These are phyloP conservation scores for Solanum sejunctum DNA, from an alignment of 257 asterid species.

Conservation along the genomic window DNA sequence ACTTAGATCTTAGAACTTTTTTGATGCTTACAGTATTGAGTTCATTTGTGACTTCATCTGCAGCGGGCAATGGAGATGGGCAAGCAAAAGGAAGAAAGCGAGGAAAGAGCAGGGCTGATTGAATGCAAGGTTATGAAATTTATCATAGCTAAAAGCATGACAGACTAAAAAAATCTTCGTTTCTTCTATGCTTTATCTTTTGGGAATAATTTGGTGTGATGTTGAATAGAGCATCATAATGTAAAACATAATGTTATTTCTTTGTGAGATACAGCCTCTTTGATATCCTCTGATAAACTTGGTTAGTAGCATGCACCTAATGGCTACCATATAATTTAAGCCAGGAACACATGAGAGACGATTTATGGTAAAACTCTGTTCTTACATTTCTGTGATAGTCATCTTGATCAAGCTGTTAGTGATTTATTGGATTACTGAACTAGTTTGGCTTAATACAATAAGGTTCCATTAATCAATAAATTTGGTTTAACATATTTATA, in stretches of 20 bases:
- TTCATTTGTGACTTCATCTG: background rate
- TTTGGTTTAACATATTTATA: background rate
- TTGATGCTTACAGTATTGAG: background rate
- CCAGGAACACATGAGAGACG: background rate
- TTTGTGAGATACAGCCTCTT: background rate
- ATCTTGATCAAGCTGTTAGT: background rate
- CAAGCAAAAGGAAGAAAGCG: conserved; percentile 26
- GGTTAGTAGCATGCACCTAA: background rate
- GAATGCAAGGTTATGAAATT: conserved; percentile 60
- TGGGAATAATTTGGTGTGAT: background rate
- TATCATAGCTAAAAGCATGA: background rate
- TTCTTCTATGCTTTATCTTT: background rate
- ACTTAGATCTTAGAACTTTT: background rate
- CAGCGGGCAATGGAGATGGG: conserved; percentile 14
- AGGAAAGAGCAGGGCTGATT: conserved; percentile 34
- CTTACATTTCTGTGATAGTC: background rate
- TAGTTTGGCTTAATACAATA: background rate
- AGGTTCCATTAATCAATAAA: background rate
- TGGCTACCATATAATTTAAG: background rate
- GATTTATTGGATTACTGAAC: background rate
- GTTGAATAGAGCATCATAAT: background rate
- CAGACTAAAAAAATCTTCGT: background rate
- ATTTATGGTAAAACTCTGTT: background rate
- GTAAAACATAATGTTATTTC: background rate
- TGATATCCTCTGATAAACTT: background rate